Base-by-base conservation (phyloP, 2,329 filamentous ascomycete genomes). In the Xylariaceae sp. region DNA sequence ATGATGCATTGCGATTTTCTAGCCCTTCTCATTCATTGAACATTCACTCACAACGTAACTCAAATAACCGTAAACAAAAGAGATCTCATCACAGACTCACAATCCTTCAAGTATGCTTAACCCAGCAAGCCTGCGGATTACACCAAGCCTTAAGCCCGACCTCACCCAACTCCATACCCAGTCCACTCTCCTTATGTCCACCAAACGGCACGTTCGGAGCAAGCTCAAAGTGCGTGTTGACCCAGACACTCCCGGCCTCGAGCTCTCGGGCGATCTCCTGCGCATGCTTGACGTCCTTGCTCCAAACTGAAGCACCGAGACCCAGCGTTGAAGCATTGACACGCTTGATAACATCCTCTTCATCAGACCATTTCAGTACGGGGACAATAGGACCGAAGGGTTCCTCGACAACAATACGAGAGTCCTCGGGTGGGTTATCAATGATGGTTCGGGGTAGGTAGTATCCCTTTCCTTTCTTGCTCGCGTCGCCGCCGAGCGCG, bases 291-390 rank as follows among this genome's bases (percentile, higher is more conserved):
- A 30, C 61, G 69, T 82, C 77, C 57, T 75, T 76, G 23, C 72
- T 71, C 76, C 78, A 83, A n/a, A 83, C 78, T 37, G 77, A 80
- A 44, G 79, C 80, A 53, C 77, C 80, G 1, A 83, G 76, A 51
- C 80, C 80, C 6, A 73, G 73, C 51, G 77, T 75, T 23, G 74
- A 78, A 69, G 78, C 69, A 70, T 83, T 83, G 35, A 75, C 76
- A 15, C 76, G 70, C 45, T 62, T 61, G 62, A 79, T 75, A 51
- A 78, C 76, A 44, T 79, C 77, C 37, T 75, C 74, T 57, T 78
- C 75, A 49, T 75, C 72, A 2, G 66, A 65, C 73, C 74, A 80
- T n/a, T 73, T 75, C 59, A 76, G 70, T 4, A 74, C 70, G 0
- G 77, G 76, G 1, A 78, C 64, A 58, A 79, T 74, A 4, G 76